Evolutionary conservation across 495 filamentous ascomycete species (phyloP).

Genomic region (Neurospora discreta): DNA sequence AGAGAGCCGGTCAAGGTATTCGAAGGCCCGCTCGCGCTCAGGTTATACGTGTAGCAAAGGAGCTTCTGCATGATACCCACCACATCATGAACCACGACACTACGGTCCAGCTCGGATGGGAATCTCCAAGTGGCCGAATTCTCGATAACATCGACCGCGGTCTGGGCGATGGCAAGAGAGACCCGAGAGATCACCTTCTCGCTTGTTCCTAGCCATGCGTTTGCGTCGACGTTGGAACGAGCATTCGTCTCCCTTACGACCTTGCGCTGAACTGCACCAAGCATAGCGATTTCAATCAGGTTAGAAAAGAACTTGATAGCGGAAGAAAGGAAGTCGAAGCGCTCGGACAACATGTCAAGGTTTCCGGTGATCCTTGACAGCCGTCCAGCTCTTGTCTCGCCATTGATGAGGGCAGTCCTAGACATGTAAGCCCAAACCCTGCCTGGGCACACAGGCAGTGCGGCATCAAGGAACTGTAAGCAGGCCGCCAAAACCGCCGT

Average conservation of each 20-base stretch:
- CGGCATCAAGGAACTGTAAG: constrained; percentile 62
- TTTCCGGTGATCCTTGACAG: constrained; percentile 62
- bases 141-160: constrained; percentile 70
- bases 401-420: constrained; percentile 63
- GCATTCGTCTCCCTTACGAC: constrained; percentile 39
- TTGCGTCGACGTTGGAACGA: constrained; percentile 40
- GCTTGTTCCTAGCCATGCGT: constrained; percentile 59
- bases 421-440: constrained; percentile 84
- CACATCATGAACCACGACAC: constrained; percentile 42
- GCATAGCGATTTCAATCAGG: constrained; percentile 64
- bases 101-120: constrained; percentile 49
- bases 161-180: constrained; percentile 56
- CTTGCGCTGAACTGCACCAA: constrained; percentile 59
- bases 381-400: constrained; percentile 58
- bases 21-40: constrained; percentile 46
- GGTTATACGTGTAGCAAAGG: constrained; percentile 57
- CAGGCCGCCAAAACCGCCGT: constrained; percentile 61
- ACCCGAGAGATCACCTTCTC: constrained; percentile 66
- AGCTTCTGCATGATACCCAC: constrained; percentile 59
- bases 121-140: constrained; percentile 78
- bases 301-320: constrained; percentile 62
- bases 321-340: constrained; percentile 65
- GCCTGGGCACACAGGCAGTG: constrained; percentile 60
- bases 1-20: constrained; percentile 53
- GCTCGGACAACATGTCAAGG: constrained; percentile 61